Base-by-base conservation (phyloP, 768 basidiomycete genomes). In the Pleurotus salmoneostramineus region DNA sequence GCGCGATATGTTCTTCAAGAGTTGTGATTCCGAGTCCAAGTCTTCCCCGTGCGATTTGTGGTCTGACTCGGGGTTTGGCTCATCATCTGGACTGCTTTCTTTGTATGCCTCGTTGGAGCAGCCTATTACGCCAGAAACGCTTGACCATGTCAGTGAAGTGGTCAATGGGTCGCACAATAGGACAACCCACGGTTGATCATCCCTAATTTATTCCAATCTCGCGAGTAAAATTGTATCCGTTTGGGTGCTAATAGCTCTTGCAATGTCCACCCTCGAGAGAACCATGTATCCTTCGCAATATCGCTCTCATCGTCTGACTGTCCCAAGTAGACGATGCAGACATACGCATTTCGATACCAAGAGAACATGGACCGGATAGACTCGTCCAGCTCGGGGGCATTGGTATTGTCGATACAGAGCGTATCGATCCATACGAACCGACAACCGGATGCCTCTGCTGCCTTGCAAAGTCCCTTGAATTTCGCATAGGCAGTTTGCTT, bases 351-450 rank as follows among this genome's bases (percentile, higher is more conserved):
- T 4, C 50, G 50, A 27, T 50, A 50, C 50, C 50, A 50, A 4
- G 33, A 15, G 21, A 50, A 50, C 50, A 50, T 50, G 4, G 50
- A 50, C 11, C 50, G 50, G 35, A 50, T 50, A 11, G 51, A 54
- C 36, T 42, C 51, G 10, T 37, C 51, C 21, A 42, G 36, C 14
- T 37, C 35, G 33, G 51, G n/a, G 14, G 7, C 6, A 15, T 54
- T 54, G 4, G 10, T 11, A n/a, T 27, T 12, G 12, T 37, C 51
- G 36, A 54, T 54, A 32, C 51, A 54, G 12, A n/a, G 4, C 3
- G 51, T 37, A 27, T 54, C 51, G 15, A 54, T 40, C 51, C 51
- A 54, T 6, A 42, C 51, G n/a, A 35, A 54, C 11, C 51, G 51
- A 42, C 51, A 54, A 8, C 51, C 51, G 51, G n/a, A 40, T 15